These are phyloP conservation scores for Quercus mongolica DNA, from an alignment of 306 rosid species.

Conservation along the genomic window DNA sequence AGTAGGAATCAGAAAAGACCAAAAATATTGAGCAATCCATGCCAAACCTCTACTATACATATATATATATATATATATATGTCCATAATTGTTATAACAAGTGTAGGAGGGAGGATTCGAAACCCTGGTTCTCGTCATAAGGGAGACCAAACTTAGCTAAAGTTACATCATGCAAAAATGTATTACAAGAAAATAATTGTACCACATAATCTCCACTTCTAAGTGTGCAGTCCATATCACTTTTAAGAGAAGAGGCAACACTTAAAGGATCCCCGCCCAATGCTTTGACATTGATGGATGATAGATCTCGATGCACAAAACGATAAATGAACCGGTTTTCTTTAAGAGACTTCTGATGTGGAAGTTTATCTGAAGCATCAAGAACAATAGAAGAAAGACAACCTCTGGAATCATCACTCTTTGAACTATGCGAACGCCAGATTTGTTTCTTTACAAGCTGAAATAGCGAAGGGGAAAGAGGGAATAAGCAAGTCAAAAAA, in stretches of 20 bases:
- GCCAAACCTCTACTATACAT: not conserved
- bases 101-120: too few relatives aligned
- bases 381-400: slow-evolving; percentile 72
- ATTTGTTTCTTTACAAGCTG: slow-evolving; percentile 67
- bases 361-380: slow-evolving; percentile 52
- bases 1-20: not conserved
- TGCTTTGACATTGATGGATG: slow-evolving; percentile 26
- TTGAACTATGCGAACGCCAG: slow-evolving; percentile 55
- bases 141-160: not conserved
- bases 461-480: slow-evolving; percentile 7
- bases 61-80: too few relatives aligned
- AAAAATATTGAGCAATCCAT: not conserved
- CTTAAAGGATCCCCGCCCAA: slow-evolving; percentile 31
- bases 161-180: not conserved
- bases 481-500: not conserved
- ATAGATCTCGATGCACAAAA: slow-evolving; percentile 46
- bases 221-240: slow-evolving; percentile 48
- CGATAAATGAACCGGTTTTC: slow-evolving; percentile 60
- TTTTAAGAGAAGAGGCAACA: slow-evolving; percentile 31
- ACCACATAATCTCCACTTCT: slow-evolving; percentile 90
- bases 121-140: too few relatives aligned
- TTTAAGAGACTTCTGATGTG: slow-evolving; percentile 35
- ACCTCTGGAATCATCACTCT: slow-evolving; percentile 33
- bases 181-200: slow-evolving; percentile 17
- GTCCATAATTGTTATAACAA: too few relatives aligned